These are phyloP conservation scores for Euphorbia lathyris DNA, from an alignment of 345 rosid species.

Conservation along the genomic window DNA sequence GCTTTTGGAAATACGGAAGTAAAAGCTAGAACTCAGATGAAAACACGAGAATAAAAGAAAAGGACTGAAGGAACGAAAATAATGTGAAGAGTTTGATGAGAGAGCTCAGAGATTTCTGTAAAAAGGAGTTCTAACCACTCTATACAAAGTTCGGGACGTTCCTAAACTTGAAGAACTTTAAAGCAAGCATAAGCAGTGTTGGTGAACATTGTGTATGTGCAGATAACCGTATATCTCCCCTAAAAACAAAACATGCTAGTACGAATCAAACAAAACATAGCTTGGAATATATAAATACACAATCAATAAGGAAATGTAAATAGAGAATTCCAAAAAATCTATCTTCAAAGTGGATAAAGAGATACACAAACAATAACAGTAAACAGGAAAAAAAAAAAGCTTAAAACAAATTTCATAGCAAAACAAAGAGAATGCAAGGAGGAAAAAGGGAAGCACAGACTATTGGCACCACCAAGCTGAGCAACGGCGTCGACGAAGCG, in stretches of 20 bases:
- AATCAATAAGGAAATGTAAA: not conserved
- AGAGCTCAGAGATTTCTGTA: not conserved
- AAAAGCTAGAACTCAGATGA: slow-evolving; percentile 1
- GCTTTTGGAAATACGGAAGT: not conserved
- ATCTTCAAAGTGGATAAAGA: not conserved
- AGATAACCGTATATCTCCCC: not conserved
- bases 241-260: not conserved
- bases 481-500: slow-evolving; percentile 87
- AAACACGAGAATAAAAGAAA: no score
- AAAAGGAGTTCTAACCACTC: not conserved
- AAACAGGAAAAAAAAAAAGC: not conserved
- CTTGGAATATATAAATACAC: not conserved
- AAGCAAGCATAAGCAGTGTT: not conserved
- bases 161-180: not conserved
- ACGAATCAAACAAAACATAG: not conserved
- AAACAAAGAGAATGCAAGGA: not conserved
- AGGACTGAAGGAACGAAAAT: not conserved
- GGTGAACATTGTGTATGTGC: not conserved
- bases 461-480: slow-evolving; percentile 83
- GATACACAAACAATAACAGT: not conserved
- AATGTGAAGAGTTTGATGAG: not conserved
- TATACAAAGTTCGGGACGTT: not conserved
- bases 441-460: slow-evolving; percentile 31
- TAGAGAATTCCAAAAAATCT: not conserved
- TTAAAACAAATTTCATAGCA: not conserved